A percentile compares a stretch with the other conserved stretches of the same genome.
These are phyloP conservation scores for Globisporangium alternatum DNA, from an alignment of 352 stramenopile species.

Conservation along the genomic window DNA sequence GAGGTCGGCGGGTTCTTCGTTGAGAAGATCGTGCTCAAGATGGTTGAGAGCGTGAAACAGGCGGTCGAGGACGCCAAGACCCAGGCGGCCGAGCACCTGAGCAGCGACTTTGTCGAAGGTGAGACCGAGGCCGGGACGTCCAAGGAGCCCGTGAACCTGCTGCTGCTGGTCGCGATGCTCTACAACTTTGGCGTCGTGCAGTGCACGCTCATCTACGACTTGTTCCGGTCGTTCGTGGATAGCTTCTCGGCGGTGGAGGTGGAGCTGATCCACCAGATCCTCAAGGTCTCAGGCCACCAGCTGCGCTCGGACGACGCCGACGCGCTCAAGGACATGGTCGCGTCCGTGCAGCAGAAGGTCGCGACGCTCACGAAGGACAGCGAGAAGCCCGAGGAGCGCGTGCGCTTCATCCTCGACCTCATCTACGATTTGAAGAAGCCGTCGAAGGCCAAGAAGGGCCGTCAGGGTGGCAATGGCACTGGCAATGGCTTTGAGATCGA, in stretches of 20 bases:
- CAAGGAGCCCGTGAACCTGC: slow-evolving; percentile 75
- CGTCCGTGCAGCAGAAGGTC: slow-evolving; percentile 78
- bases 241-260: slow-evolving; percentile 76
- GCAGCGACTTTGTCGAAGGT: slow-evolving; percentile 12
- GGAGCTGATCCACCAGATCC: slow-evolving; percentile 84
- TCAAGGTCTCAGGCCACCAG: slow-evolving; percentile 79
- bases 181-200: slow-evolving; percentile 90
- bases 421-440: slow-evolving; percentile 97
- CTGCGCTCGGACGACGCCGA: slow-evolving; percentile 82
- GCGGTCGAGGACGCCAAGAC: slow-evolving; percentile 20
- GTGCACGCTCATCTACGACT: slow-evolving; percentile 89
- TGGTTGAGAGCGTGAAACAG: slow-evolving; percentile 41
- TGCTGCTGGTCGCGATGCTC: slow-evolving; percentile 86
- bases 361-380: slow-evolving; percentile 23
- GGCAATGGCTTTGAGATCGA: slow-evolving; percentile 53
- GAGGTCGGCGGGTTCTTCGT: slow-evolving; percentile 82
- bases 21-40: slow-evolving; percentile 66
- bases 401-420: slow-evolving; percentile 92
- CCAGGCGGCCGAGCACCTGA: slow-evolving; percentile 14
- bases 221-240: slow-evolving; percentile 81
- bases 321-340: slow-evolving; percentile 84
- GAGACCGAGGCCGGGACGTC: slow-evolving; percentile 37
- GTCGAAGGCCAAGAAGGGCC: slow-evolving; percentile 86
- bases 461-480: slow-evolving; percentile 28
- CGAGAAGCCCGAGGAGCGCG: slow-evolving; percentile 45